Evolutionary conservation across 352 stramenopile genomes (phyloP), one percentile per base, ranked within the genome.

Genomic region (Phytopythium boreale): DNA sequence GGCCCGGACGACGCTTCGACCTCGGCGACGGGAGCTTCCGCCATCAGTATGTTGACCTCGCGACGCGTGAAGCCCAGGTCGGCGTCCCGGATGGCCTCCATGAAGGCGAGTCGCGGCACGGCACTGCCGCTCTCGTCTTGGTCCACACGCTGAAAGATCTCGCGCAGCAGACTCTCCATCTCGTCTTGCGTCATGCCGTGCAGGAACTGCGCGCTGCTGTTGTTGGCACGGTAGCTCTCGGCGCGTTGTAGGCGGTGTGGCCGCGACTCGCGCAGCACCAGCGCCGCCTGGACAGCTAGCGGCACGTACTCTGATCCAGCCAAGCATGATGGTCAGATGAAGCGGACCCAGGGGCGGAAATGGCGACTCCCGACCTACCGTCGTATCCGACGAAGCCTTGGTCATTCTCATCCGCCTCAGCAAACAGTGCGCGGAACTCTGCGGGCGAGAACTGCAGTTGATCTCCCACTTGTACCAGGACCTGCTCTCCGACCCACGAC

Each of bases 181-280:
- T 94, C 85, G 58, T 94, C 85, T 53, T 89, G 85, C 75, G 86
- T 84, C 73, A 92, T 84, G 36, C 85, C 83, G 63, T 94, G 85
- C n/a, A 91, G 58, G 44, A 94, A 79, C 36, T 77, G 67, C 41
- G 88, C 76, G 9, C 63, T 61, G 20, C 83, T 68, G 41, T 72
- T 75, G 43, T 84, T 87, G 6, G 49, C 4, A 15, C 53, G 63
- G n/a, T 77, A 82, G 1, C 64, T 63, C 11, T 83, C 79, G 24
- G 74, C 68, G 8, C 77, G 80, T 29, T 72, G 49, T 5, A 82
- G 53, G n/a, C 83, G 76, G 56, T 87, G 80, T 0, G 76, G 63
- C 26, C 76, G 69, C 22, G 59, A 90, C 47, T 64, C 62, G 17
- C 80, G 73, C 9, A 91, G 69, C 29, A 80, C 73, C 14, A 87